phyloP scores from a whole-genome alignment of 2,329 filamentous ascomycete genomes.

The Cercospora sesami region DNA sequence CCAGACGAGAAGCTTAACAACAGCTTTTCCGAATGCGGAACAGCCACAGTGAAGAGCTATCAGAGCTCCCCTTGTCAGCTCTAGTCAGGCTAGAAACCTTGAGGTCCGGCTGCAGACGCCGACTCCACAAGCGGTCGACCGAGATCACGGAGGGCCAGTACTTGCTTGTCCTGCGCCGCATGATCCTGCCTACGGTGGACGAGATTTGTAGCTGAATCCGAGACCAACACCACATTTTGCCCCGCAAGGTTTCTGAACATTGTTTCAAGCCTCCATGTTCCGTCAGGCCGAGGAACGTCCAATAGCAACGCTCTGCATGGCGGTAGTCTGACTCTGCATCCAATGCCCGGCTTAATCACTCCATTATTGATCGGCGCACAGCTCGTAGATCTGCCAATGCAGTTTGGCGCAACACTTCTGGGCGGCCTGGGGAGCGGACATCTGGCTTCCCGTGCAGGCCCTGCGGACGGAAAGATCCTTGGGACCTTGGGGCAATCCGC shows the following conservation, averaged over 20 bases:
- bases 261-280: slow-evolving; percentile 12
- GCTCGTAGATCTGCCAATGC: slow-evolving; percentile 10
- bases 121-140: slow-evolving; percentile 19
- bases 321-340: slow-evolving; percentile 13
- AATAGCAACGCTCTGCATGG: slow-evolving; percentile 12
- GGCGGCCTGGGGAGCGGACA: slow-evolving; percentile 4
- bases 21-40: slow-evolving; percentile 6
- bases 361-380: slow-evolving; percentile 3
- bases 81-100: slow-evolving; percentile 1
- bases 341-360: not conserved
- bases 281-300: slow-evolving; percentile 2
- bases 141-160: slow-evolving; percentile 14
- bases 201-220: slow-evolving; percentile 6
- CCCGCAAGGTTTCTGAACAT: slow-evolving; percentile 8
- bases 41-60: slow-evolving; percentile 12
- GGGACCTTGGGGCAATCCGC: slow-evolving; percentile 12
- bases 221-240: slow-evolving; percentile 8
- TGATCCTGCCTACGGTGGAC: slow-evolving; percentile 5
- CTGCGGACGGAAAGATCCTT: slow-evolving; percentile 18
- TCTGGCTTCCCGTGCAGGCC: slow-evolving; percentile 14
- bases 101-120: slow-evolving; percentile 14
- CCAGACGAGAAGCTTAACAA: not conserved
- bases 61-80: slow-evolving; percentile 14
- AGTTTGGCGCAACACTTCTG: slow-evolving; percentile 10
- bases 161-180: not conserved